These are phyloP conservation scores for Cladosporium cucumerinum DNA, from an alignment of 2,329 filamentous ascomycete genomes.

Conservation along the genomic window DNA sequence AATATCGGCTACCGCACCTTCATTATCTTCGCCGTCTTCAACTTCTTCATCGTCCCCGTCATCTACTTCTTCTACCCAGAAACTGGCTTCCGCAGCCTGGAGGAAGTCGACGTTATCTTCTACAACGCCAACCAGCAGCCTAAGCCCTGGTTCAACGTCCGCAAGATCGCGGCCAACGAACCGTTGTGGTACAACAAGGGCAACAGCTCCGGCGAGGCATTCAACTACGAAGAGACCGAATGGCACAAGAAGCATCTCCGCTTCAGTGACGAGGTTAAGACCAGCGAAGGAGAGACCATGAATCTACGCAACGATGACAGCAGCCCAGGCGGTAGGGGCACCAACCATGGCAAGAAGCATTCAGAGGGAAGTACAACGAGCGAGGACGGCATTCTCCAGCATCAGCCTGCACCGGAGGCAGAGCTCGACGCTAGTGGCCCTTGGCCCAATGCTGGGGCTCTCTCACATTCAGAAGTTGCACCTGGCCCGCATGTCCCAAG, in stretches of 20 bases:
- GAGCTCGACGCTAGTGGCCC: conserved; percentile 10
- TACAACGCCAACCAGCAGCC: conserved; percentile 44
- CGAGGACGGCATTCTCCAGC: not conserved
- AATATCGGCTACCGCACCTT: conserved; percentile 28
- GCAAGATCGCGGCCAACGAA: conserved; percentile 49
- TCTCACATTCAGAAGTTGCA: not conserved
- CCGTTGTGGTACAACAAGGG: conserved; percentile 56
- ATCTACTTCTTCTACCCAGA: conserved; percentile 62
- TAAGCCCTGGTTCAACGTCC: conserved; percentile 47
- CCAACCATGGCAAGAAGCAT: not conserved
- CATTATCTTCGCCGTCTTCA: conserved; percentile 25
- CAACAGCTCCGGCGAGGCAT: conserved; percentile 54
- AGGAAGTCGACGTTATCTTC: conserved; percentile 70
- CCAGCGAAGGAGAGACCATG: conserved; percentile 25
- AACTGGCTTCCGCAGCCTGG: conserved; percentile 54
- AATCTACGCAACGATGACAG: conserved; percentile 17
- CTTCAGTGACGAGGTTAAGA: conserved; percentile 29
- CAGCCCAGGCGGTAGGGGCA: conserved; percentile 41
- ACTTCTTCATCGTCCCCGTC: conserved; percentile 41
- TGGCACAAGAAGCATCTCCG: conserved; percentile 35
- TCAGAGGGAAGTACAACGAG: not conserved
- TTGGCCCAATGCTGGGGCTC: conserved; percentile 2
- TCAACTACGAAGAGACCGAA: conserved; percentile 42
- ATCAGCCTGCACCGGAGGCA: not conserved
- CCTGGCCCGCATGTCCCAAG: conserved; percentile 7